Evolutionary conservation across 345 rosid species (phyloP).

Genomic region (Cardamine resedifolia): DNA sequence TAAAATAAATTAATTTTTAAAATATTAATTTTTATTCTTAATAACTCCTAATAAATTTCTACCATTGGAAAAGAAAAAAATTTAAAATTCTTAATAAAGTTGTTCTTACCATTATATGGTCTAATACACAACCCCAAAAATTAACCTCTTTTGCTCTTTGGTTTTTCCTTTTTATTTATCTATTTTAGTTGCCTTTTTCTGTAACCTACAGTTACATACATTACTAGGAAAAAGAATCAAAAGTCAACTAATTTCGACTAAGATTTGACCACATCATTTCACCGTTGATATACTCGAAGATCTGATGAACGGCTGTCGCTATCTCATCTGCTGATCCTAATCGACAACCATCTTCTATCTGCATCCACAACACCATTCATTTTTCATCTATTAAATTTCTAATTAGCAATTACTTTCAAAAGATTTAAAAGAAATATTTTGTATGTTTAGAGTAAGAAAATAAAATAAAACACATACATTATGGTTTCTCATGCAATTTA

Average conservation of each 20-base stretch:
- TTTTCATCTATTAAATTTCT: not conserved
- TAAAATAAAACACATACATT: not conserved
- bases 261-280: constrained; percentile 36
- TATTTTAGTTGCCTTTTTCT: not conserved
- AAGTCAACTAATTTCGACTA: constrained; percentile 25
- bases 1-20: no score
- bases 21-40: no score
- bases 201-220: constrained; percentile 30
- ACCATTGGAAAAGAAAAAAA: not conserved
- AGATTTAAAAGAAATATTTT: not conserved
- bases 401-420: not conserved
- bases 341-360: constrained; percentile 72
- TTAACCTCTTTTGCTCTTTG: not conserved
- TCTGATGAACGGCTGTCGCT: constrained; percentile 54
- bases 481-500: not conserved
- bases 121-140: no score
- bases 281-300: constrained; percentile 54
- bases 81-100: no score
- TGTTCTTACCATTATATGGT: no score
- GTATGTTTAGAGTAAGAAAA: not conserved
- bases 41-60: no score
- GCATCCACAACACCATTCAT: constrained; percentile 28
- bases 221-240: not conserved
- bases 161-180: not conserved
- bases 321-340: constrained; percentile 62